Conservation (phyloP, 2,329 filamentous ascomycete genomes). For the Basipetospora chlamydospora region DNA sequence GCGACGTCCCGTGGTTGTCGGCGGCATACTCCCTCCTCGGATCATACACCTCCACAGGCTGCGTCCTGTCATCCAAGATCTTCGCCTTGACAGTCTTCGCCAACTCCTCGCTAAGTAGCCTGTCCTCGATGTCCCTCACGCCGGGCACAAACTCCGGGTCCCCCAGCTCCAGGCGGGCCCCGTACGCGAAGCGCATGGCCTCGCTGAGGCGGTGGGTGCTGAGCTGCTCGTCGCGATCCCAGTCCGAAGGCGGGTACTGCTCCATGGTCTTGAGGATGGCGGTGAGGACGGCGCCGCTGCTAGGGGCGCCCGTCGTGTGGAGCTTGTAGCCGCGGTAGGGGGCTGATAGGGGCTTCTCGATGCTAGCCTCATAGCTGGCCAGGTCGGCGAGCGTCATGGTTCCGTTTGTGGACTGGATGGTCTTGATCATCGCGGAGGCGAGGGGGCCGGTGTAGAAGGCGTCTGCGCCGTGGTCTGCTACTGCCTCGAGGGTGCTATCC, state of each 20-base stretch:
- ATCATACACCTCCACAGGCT: constrained; percentile 61
- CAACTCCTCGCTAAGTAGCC: constrained; percentile 49
- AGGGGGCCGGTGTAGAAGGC: constrained; percentile 62
- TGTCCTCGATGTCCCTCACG: constrained; percentile 39
- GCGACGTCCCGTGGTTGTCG: constrained; percentile 59
- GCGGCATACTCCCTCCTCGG: constrained; percentile 50
- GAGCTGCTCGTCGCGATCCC: constrained; percentile 41
- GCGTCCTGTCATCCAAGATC: constrained; percentile 60
- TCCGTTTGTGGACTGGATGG: constrained; percentile 56
- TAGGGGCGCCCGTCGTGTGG: constrained; percentile 56
- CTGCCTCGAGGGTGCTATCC: constrained; percentile 51
- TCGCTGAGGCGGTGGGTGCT: constrained; percentile 68
- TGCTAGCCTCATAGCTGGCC: constrained; percentile 51
- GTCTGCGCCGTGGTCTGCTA: constrained; percentile 58
- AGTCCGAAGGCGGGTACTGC: constrained; percentile 49
- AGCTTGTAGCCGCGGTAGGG: constrained; percentile 59
- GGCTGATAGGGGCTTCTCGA: constrained; percentile 48
- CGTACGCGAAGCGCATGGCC: constrained; percentile 82
- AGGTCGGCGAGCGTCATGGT: constrained; percentile 75
- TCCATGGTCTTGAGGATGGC: constrained; percentile 71
- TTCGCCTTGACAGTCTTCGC: constrained; percentile 44
- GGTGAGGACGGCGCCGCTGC: constrained; percentile 62
- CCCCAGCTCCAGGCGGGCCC: constrained; percentile 60
- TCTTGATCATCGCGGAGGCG: constrained; percentile 57
- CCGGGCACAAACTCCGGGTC: constrained; percentile 63